Evolutionary conservation across 257 asterid genomes (phyloP), one percentile per base, ranked within the genome.

Genomic region (Nicotiana benthamiana): DNA sequence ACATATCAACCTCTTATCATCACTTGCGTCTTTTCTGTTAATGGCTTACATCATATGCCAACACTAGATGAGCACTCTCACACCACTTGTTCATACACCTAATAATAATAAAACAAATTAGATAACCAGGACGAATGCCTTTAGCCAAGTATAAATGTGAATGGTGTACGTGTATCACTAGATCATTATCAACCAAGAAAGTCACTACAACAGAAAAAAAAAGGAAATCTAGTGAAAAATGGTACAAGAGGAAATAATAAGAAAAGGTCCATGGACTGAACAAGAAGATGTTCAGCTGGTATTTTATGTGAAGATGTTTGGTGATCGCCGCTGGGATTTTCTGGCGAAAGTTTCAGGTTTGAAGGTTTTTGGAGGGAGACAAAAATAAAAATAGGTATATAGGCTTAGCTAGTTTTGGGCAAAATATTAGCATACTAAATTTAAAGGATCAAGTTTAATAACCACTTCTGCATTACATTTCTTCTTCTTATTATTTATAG

Each of bases 331-430:
- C 40, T 94, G 98, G 98, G 97, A 94, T 86, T 94, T 94, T 94
- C 87, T 94, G 85, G 97, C 98, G 0, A 91, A 92, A 90, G 97
- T 94, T 56, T 94, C 98, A 94, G 98, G 98, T 94, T 94, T 94
- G 98, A 89, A 91, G 97, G 97, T 74, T 46, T 46, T 78, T 92
- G 97, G 98, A 85, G 98, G 98, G 98, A 90, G 98, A 93, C 85
- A 80, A 84, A 76, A 72, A 40, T 80, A 75, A 76, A 40, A 77
- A 83, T 88, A 90, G 98, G 72, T 64, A 64, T 64, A 97, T 94
- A 94, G 91, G 94, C 87, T 85, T 92, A 86, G 60, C 60, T 68
- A 68, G 68, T 87, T 90, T 87, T 79, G 93, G 93, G 94, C 95
- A 89, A 9, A 40, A 40, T 40, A 40, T 40, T 86, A 89, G 86